Conservation (phyloP, 257 asterid species). For the Perilla frutescens region DNA sequence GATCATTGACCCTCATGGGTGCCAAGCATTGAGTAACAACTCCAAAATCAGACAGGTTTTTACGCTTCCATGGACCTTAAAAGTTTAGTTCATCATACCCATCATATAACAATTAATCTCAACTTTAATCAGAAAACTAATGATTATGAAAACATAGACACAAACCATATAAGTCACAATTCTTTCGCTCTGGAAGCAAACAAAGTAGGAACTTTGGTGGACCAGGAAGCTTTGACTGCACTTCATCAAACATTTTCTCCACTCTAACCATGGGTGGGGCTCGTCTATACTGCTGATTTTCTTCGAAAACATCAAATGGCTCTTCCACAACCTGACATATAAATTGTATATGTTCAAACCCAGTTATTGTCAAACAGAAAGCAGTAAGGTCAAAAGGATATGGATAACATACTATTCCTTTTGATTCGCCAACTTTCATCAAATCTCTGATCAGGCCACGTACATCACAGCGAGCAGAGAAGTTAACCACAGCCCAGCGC, state of each 20-base stretch:
- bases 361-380: neutral
- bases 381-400: conserved; percentile 2
- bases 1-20: conserved; percentile 73
- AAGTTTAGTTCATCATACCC: conserved; percentile 18
- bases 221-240: conserved; percentile 73
- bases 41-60: conserved; percentile 75
- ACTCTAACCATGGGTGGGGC: conserved; percentile 78
- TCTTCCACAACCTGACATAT: conserved; percentile 57
- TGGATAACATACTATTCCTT: conserved; percentile 76
- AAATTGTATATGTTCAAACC: neutral
- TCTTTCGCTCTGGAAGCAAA: conserved; percentile 82
- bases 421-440: conserved; percentile 62
- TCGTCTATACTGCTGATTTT: conserved; percentile 62
- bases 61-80: conserved; percentile 90
- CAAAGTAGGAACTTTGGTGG: conserved; percentile 82
- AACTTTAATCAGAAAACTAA: neutral
- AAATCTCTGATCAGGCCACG: conserved; percentile 62
- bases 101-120: neutral
- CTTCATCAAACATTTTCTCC: conserved; percentile 74
- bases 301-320: conserved; percentile 66
- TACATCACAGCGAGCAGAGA: conserved; percentile 76
- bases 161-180: conserved; percentile 82
- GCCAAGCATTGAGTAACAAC: conserved; percentile 86
- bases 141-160: conserved; percentile 22
- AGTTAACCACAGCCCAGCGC: conserved; percentile 86